These are phyloP conservation scores for Polyporus arcularius DNA, from an alignment of 768 basidiomycete species.

Conservation along the genomic window DNA sequence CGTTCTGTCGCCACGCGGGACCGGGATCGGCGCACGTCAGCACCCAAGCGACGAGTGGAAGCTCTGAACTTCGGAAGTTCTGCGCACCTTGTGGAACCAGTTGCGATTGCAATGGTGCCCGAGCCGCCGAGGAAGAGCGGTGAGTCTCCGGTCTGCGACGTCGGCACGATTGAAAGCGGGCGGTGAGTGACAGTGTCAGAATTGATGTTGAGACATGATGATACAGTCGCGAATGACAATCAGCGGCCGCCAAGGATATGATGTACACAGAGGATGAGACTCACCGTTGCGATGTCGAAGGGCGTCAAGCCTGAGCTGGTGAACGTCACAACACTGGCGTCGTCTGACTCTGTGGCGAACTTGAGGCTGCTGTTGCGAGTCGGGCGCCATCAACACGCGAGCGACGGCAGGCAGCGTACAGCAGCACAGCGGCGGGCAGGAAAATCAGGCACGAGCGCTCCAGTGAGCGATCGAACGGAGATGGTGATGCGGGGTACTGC, in stretches of 20 bases:
- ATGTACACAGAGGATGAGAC: not conserved
- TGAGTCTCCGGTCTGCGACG: not conserved
- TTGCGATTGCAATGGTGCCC: slow-evolving; percentile 17
- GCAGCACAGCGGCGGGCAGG: not conserved
- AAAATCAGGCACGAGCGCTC: slow-evolving; percentile 13
- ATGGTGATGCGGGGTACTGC: not conserved
- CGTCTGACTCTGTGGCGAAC: not conserved
- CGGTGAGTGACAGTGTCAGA: not conserved
- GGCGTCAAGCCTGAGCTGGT: slow-evolving; percentile 1
- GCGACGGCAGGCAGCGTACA: not conserved
- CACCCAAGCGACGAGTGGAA: not conserved
- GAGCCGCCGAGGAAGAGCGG: slow-evolving; percentile 41
- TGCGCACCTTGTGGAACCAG: slow-evolving; percentile 17
- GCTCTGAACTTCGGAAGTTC: not conserved
- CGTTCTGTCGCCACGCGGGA: not conserved
- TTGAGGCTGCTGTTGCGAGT: slow-evolving; percentile 1
- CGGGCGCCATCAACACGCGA: not conserved
- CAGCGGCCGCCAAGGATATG: not conserved
- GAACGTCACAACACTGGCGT: slow-evolving; percentile 9
- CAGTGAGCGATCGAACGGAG: slow-evolving; percentile 3
- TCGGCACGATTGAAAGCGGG: no score
- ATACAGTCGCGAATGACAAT: slow-evolving; percentile 27
- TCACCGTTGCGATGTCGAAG: slow-evolving; percentile 6
- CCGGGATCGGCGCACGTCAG: not conserved
- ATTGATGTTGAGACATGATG: not conserved